Conservation (phyloP, 192 early-diverging fungal species). For the Coemansia sp. region DNA sequence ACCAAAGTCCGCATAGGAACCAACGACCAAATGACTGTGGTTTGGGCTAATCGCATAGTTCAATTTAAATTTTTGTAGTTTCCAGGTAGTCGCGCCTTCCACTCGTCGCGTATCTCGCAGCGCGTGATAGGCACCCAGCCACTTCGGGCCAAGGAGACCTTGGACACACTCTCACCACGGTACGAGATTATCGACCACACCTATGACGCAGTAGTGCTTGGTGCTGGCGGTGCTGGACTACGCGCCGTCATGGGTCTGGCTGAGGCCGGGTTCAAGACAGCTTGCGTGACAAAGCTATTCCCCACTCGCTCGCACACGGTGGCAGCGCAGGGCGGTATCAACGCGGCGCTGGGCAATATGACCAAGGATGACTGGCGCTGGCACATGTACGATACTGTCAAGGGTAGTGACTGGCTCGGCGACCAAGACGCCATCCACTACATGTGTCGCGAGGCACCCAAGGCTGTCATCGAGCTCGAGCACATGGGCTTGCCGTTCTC, state of each 20-base stretch:
- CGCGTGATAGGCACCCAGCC: slow-evolving; percentile 76
- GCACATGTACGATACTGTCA: slow-evolving; percentile 99
- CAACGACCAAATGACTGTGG: neutral
- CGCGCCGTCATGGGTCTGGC: slow-evolving; percentile 98
- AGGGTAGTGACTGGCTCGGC: slow-evolving; percentile 99
- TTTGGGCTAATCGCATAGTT: neutral
- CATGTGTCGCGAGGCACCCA: slow-evolving; percentile 98
- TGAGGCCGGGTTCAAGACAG: slow-evolving; percentile 93
- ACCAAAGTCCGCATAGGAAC: neutral
- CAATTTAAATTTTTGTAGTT: slow-evolving; percentile 21
- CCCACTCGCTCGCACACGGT: slow-evolving; percentile 98
- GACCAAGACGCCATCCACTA: slow-evolving; percentile 99
- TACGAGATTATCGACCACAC: slow-evolving; percentile 98
- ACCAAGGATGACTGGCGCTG: slow-evolving; percentile 99
- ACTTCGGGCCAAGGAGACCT: slow-evolving; percentile 73
- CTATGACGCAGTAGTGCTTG: slow-evolving; percentile 98
- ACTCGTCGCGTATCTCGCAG: slow-evolving; percentile 65
- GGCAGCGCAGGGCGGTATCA: slow-evolving; percentile 99
- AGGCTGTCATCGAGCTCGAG: slow-evolving; percentile 96
- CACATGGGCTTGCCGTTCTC: slow-evolving; percentile 99
- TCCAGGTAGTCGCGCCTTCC: slow-evolving; percentile 63
- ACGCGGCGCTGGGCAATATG: slow-evolving; percentile 99
- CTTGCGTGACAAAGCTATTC: slow-evolving; percentile 98
- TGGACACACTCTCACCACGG: slow-evolving; percentile 60
- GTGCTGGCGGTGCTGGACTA: slow-evolving; percentile 98